Evolutionary conservation across 306 rosid genomes (phyloP).

Genomic region (Alnus glutinosa): DNA sequence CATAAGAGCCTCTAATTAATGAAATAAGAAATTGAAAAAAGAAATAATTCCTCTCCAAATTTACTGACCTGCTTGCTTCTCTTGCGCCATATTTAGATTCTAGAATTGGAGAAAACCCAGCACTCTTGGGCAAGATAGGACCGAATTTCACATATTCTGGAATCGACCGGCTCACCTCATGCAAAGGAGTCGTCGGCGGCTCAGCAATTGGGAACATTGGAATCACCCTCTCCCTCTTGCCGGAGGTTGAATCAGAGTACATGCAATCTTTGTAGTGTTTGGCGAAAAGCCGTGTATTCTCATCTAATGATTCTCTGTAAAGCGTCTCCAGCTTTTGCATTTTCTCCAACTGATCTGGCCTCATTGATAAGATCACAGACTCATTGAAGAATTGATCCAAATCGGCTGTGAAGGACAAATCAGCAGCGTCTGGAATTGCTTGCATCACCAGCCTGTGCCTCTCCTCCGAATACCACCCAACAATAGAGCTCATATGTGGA

Average conservation of each 20-base stretch:
- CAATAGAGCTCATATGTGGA: conserved; percentile 81
- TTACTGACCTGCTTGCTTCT: conserved; percentile 61
- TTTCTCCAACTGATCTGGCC: conserved; percentile 77
- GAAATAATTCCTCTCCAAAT: conserved; percentile 3
- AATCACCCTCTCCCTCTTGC: conserved; percentile 66
- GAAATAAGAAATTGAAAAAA: conserved; percentile 9
- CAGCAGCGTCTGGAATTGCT: conserved; percentile 69
- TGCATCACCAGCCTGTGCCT: conserved; percentile 85
- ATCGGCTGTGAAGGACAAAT: conserved; percentile 79
- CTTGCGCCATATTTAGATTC: conserved; percentile 46
- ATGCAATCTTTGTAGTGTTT: conserved; percentile 78
- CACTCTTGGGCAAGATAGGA: conserved; percentile 90
- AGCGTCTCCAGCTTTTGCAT: conserved; percentile 75
- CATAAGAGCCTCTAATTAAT: conserved; percentile 26
- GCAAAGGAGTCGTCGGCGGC: conserved; percentile 95
- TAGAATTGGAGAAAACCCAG: conserved; percentile 66
- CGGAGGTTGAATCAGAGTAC: conserved; percentile 55
- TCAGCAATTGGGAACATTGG: conserved; percentile 95
- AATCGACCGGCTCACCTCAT: conserved; percentile 76
- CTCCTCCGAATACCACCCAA: conserved; percentile 92
- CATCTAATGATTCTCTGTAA: conserved; percentile 80
- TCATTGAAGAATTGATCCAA: conserved; percentile 73
- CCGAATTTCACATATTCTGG: conserved; percentile 92
- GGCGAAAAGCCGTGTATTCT: conserved; percentile 72
- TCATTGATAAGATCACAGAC: conserved; percentile 64